Base-by-base conservation (phyloP, 2,329 filamentous ascomycete genomes). In the Calonectria ilicicola region DNA sequence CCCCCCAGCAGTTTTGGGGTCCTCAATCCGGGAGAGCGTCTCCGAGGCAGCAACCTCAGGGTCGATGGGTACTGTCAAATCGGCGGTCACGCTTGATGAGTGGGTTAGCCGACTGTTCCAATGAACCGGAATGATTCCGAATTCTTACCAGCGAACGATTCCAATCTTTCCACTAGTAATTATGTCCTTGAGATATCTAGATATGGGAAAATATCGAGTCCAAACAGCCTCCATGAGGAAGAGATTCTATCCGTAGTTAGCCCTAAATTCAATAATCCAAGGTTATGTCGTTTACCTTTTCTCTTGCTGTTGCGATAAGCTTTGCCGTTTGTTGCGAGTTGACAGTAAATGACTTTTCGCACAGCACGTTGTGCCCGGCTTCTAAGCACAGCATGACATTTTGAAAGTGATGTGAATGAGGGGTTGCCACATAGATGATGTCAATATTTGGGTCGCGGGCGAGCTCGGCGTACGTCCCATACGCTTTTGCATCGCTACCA, bases 381-480 rank as follows among this genome's bases (percentile, higher is more conserved):
- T 94, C 90, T 53, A 98, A 87, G 53, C 92, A 93, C 15, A 97
- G 90, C 90, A 95, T 94, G 74, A 91, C 90, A 85, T 97, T 96
- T 83, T 97, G 94, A 86, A 95, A 97, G 86, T 98, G 95, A 83
- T 97, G 95, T 78, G 93, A 95, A 85, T 97, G 95, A 7, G 95
- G 95, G 6, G 95, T 97, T n/a, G 94, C 95, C 69, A 98, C 90
- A 83, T 97, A 98, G 84, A 98, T 85, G 77, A 97, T 93, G 83
- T 97, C 94, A 74, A 97, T 90, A 78, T 94, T 89, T 5, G 92
- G 86, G 81, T 97, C 94, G 60, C 89, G 89, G 23, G 96, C 94
- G 19, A 98, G 89, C 81, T 95, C 93, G 74, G 92, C 89, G 84
- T 98, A 98, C 17, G 92, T 94, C 71, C 93, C 94, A 81, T 97